These are phyloP conservation scores for Suhomyces sp. DNA, from an alignment of 805 yeast genomes.

Conservation along the genomic window DNA sequence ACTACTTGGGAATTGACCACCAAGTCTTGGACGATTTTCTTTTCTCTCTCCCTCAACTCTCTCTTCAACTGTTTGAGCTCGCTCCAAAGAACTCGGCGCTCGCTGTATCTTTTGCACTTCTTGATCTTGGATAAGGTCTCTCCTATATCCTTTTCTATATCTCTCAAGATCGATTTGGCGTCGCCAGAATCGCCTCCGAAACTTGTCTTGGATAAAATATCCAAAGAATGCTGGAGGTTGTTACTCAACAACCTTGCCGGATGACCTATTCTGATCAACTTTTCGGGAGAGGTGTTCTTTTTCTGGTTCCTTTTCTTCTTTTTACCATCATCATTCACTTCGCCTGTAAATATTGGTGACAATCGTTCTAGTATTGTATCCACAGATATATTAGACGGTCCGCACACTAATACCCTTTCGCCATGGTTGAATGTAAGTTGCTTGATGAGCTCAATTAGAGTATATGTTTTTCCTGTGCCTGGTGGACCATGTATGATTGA, in stretches of 20 bases:
- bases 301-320: constrained; percentile 25
- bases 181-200: constrained; percentile 43
- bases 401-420: constrained; percentile 76
- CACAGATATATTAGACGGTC: constrained; percentile 90
- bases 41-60: constrained; percentile 68
- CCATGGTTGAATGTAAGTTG: constrained; percentile 52
- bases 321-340: background rate
- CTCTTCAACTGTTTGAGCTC: constrained; percentile 67
- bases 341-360: constrained; percentile 25
- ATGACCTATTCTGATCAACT: constrained; percentile 84
- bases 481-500: constrained; percentile 76
- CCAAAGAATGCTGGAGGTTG: constrained; percentile 71
- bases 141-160: constrained; percentile 69
- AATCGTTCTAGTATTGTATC: constrained; percentile 87
- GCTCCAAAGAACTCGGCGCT: constrained; percentile 62
- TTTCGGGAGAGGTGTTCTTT: constrained; percentile 32
- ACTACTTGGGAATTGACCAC: constrained; percentile 65
- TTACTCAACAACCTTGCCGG: constrained; percentile 77
- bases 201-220: constrained; percentile 58
- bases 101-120: constrained; percentile 61
- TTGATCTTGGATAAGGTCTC: constrained; percentile 52
- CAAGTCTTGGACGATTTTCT: constrained; percentile 56
- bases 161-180: constrained; percentile 51
- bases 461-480: constrained; percentile 81
- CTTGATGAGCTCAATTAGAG: constrained; percentile 74